Base-by-base conservation (phyloP, 768 basidiomycete genomes). In the Kockovaella imperatae region DNA sequence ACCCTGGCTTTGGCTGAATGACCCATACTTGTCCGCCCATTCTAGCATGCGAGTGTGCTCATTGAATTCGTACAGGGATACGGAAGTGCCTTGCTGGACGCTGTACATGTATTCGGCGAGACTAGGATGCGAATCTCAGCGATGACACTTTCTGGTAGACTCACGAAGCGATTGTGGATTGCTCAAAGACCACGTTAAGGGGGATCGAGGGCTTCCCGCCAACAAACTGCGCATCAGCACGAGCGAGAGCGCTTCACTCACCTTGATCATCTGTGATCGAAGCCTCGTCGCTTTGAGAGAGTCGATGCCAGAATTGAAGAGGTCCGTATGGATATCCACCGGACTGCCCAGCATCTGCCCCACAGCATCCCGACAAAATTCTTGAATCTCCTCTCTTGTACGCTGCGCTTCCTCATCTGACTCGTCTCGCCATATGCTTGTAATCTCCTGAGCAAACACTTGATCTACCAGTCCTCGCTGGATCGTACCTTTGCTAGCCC, bases 401-500 rank as follows among this genome's bases (percentile, higher is more conserved):
- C n/a, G n/a, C n/a, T n/a, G n/a, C n/a, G n/a, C n/a, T n/a, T n/a
- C n/a, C n/a, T n/a, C n/a, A n/a, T n/a, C n/a, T n/a, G n/a, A n/a
- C n/a, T n/a, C n/a, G n/a, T n/a, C n/a, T n/a, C n/a, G n/a, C n/a
- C n/a, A n/a, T n/a, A n/a, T n/a, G n/a, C n/a, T n/a, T n/a, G n/a
- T n/a, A 43, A 70, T 70, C 46, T 62, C 63, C 7, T 50, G 26
- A n/a, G 42, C 54, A 52, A 57, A 70, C 3, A 56, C 54, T 3
- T 70, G 57, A 39, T 72, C 64, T 1, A 65, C 70, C 21, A 63
- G 39, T 4, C 68, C 68, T n/a, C 68, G 31, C 45, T 69, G 69
- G 5, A 70, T 42, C 2, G 69, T 69, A 11, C 70, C 70, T 52
- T 72, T 72, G 48, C 65, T 68, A 35, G 65, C 63, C 45, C 64